phyloP scores from a whole-genome alignment of 768 basidiomycete species.

The Tricholoma saponaceum region DNA sequence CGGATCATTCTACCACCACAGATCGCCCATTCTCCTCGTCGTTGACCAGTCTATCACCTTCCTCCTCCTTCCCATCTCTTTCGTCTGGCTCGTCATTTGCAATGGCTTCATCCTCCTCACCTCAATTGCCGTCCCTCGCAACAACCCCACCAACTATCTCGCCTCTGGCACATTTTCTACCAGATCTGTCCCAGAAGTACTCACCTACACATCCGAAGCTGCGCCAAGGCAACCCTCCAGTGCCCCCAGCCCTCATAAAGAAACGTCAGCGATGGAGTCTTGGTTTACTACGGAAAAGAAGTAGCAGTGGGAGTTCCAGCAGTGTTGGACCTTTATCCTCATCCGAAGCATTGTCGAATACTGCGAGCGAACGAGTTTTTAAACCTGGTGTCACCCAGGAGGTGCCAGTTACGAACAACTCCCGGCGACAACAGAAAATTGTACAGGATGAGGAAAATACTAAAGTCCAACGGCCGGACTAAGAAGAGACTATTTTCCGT shows the following conservation, averaged over 20 bases:
- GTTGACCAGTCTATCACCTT: neutral
- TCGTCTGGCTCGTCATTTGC: constrained; percentile 2
- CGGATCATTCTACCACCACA: constrained; percentile 1
- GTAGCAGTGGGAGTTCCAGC: constrained; percentile 5
- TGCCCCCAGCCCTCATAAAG: constrained; percentile 25
- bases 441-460: neutral
- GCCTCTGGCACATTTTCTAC: constrained; percentile 7
- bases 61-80: constrained; percentile 9
- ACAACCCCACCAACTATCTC: constrained; percentile 12
- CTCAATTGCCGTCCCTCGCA: constrained; percentile 10
- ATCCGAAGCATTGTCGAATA: neutral
- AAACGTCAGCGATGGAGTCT: constrained; percentile 22
- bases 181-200: constrained; percentile 7
- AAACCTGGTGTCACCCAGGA: neutral
- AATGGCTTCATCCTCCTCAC: constrained; percentile 2
- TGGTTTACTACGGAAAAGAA: constrained; percentile 10
- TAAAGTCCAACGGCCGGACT: neutral
- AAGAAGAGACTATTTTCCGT: neutral
- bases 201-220: constrained; percentile 21
- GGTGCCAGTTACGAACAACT: neutral
- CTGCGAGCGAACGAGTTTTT: neutral
- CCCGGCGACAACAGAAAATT: neutral
- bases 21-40: neutral
- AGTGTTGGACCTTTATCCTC: neutral
- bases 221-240: constrained; percentile 17